phyloP scores from a whole-genome alignment of 768 basidiomycete species.

The Exidia glandulosa region DNA sequence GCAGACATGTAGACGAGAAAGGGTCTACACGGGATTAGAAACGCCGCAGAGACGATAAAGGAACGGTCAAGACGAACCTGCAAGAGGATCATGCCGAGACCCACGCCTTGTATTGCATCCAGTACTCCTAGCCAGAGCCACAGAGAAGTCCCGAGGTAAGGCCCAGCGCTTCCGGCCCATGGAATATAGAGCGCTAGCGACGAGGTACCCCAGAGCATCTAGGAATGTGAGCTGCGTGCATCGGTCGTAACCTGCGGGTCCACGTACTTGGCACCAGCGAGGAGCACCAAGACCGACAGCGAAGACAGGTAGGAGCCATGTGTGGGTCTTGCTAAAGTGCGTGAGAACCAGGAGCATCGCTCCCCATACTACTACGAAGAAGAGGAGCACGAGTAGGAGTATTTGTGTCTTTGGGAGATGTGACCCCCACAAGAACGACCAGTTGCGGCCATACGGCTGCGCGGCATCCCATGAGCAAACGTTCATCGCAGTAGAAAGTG shows the following conservation, averaged over 20 bases:
- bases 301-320: conserved; percentile 90
- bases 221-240: conserved; percentile 5
- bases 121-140: conserved; percentile 96
- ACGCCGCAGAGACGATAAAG: not conserved
- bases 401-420: conserved; percentile 77
- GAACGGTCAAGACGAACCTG: conserved; percentile 27
- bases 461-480: conserved; percentile 9
- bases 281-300: conserved; percentile 92
- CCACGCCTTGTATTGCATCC: conserved; percentile 90
- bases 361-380: conserved; percentile 87
- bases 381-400: conserved; percentile 62
- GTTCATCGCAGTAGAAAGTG: not conserved
- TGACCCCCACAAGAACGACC: conserved; percentile 86
- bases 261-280: conserved; percentile 78
- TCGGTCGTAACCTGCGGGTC: not conserved
- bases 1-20: conserved; percentile 89
- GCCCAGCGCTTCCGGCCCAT: conserved; percentile 79
- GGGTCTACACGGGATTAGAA: conserved; percentile 37
- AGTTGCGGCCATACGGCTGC: conserved; percentile 86
- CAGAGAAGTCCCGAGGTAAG: conserved; percentile 79
- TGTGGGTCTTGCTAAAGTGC: conserved; percentile 85
- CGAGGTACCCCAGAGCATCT: conserved; percentile 94
- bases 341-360: conserved; percentile 63
- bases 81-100: conserved; percentile 81
- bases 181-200: conserved; percentile 88